Base-by-base conservation (phyloP, 805 yeast species). In the Suhomyces pyralidae region DNA sequence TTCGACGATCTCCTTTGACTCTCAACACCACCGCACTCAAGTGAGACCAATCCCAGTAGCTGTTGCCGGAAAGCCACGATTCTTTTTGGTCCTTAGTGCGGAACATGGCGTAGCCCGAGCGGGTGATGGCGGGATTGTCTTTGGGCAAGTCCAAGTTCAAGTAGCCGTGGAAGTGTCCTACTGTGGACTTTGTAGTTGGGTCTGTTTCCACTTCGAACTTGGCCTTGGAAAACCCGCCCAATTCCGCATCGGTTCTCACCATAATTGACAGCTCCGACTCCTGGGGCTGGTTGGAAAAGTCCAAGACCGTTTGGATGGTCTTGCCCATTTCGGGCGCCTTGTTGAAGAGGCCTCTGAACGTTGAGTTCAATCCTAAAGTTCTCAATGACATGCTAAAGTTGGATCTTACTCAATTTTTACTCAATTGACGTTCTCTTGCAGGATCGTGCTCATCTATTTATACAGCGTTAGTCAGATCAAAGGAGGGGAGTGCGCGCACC, bases 101-200 rank as follows among this genome's bases (percentile, higher is more conserved):
- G 69, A 87, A 88, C 96, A 90, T 88, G 36, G 96, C 89, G 73
- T 83, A 83, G 5, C 96, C 96, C 2, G 86, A 80, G 55, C 83
- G 74, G 15, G 80, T 77, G 20, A 88, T 80, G 48, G 84, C 84
- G 0, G 90, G 88, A 48, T 83, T 76, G 55, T 81, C 80, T 50
- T 79, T 76, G 19, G 77, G 94, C 34, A 87, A 78, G 57, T 86
- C 88, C 54, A 85, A 78, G 64, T 82, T 83, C 70, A 89, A 86
- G 54, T 81, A 79, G 1, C 86, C 96, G 54, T 75, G 76, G 61
- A 75, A 59, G 68, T 58, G 74, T 58, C 62, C 81, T 55, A 59
- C 70, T 55, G 55, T 67, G 54, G 61, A 52, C 42, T 38, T 38
- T 1, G 42, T 38, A 10, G 20, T 38, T 6, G 20, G 42, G 47